Evolutionary conservation across 768 basidiomycete species (phyloP), one percentile per base, ranked within the genome.

Genomic region (Mycena sanguinolenta): DNA sequence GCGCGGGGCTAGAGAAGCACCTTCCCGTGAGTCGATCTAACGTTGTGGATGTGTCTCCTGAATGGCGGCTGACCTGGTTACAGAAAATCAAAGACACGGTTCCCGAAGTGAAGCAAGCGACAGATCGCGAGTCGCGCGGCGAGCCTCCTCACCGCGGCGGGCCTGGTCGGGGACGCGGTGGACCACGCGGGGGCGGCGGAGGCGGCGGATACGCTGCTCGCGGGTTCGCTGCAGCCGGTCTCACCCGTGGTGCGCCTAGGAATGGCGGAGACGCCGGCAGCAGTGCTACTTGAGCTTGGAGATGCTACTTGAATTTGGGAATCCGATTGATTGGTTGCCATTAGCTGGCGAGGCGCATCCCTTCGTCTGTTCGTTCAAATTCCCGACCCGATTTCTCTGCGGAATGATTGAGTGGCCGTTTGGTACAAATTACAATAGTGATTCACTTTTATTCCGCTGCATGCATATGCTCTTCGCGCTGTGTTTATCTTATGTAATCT

Each of bases 91-190:
- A 91, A 50, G 94, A 92, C 58, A 83, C 76, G 0, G 76, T 82
- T 0, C 90, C 92, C 2, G 91, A 93, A 72, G 89, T 95, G 32
- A 91, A 89, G 77, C 88, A 92, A 73, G 93, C 94, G 30, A 88
- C 86, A n/a, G 92, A 87, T 62, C 83, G 85, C 62, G 86, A 86
- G 71, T 77, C 82, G 53, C 84, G 85, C 63, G 81, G 80, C 7
- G 85, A 83, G 53, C 63, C 75, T 25, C 72, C 78, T 1, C 79
- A 77, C 70, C 76, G 83, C 55, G 80, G 80, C 28, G 79, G 82
- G 2, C 77, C 80, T 68, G 70, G 89, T 19, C 85, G 91, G 3
- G 86, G 87, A 3, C 84, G 91, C 30, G 86, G 88, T 19, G 67
- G 67, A 0, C 46, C 61, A 3, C 86, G 88, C 14, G 67, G 67